Percentiles rank a stretch among this genome's conserved stretches.
Evolutionary conservation across 225 moss, liverwort and hornwort species (phyloP).

Genomic region (Bryoerythrophyllum caledonicum): DNA sequence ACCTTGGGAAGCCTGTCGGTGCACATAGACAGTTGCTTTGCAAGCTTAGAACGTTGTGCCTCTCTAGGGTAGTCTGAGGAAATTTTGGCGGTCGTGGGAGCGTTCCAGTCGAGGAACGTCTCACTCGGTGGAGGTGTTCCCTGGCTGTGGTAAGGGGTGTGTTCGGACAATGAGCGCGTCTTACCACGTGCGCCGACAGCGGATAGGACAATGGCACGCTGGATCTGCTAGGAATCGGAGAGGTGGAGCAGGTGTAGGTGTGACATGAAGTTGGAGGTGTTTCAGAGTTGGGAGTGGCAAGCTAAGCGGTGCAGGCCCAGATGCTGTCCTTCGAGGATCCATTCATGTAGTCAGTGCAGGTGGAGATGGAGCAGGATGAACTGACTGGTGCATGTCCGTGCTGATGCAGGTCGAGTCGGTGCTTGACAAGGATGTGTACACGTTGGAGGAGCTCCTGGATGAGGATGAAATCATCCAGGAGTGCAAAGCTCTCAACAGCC

Average conservation of each 20-base stretch:
- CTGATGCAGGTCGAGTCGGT: constrained; percentile 84
- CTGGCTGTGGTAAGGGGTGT: neutral
- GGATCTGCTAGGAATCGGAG: neutral
- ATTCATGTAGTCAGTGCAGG: neutral
- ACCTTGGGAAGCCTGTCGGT: neutral
- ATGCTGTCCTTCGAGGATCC: neutral
- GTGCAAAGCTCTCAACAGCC: constrained; percentile 93
- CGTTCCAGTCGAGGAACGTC: neutral
- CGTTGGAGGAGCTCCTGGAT: constrained; percentile 97
- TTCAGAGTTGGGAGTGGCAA: neutral
- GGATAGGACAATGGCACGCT: neutral
- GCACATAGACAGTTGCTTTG: neutral
- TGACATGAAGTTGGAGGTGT: neutral
- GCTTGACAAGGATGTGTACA: constrained; percentile 96
- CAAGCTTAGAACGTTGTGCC: neutral
- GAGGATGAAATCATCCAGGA: constrained; percentile 99
- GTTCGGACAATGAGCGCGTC: neutral
- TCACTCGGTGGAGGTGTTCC: neutral
- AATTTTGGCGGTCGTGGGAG: neutral
- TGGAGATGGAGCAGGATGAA: neutral
- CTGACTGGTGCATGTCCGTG: constrained; percentile 16
- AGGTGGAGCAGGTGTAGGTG: neutral
- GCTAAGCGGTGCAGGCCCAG: neutral
- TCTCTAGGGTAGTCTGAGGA: neutral
- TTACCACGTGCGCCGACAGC: neutral